Conservation (phyloP, 2,329 filamentous ascomycete genomes). For the Xylaria sp. region DNA sequence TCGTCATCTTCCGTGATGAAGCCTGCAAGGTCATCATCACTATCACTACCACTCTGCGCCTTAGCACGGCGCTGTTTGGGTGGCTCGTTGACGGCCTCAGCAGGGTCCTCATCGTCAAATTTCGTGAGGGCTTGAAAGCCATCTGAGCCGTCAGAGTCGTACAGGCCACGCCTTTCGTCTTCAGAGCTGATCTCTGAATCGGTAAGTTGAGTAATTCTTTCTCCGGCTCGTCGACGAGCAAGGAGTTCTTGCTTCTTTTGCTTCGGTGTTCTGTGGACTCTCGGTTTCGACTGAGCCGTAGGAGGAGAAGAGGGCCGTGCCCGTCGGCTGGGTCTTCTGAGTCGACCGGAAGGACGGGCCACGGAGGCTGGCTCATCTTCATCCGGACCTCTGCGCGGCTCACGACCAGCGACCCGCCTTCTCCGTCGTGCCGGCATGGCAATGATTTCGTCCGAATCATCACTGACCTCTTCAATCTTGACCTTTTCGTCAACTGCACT, state of each 20-base stretch:
- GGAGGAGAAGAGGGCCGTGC: neutral
- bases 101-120: constrained; percentile 33
- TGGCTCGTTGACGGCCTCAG: constrained; percentile 6
- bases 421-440: constrained; percentile 28
- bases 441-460: constrained; percentile 22
- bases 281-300: neutral
- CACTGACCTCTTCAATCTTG: neutral
- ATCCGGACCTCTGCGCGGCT: too few relatives aligned
- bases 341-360: constrained; percentile 10
- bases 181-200: constrained; percentile 36
- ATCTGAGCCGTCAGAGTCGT: constrained; percentile 32
- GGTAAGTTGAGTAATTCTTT: constrained; percentile 17
- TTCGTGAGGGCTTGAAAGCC: constrained; percentile 29
- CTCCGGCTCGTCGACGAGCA: constrained; percentile 20
- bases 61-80: constrained; percentile 18
- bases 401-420: constrained; percentile 2
- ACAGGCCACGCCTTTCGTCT: constrained; percentile 40
- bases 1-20: constrained; percentile 61
- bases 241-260: constrained; percentile 23
- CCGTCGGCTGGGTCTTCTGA: constrained; percentile 4
- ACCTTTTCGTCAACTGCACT: neutral
- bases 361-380: neutral
- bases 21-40: constrained; percentile 40
- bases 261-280: constrained; percentile 20
- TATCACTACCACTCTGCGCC: constrained; percentile 22